Base-by-base conservation (phyloP, 164 flowering plant species). In the Amborella trichopoda region DNA sequence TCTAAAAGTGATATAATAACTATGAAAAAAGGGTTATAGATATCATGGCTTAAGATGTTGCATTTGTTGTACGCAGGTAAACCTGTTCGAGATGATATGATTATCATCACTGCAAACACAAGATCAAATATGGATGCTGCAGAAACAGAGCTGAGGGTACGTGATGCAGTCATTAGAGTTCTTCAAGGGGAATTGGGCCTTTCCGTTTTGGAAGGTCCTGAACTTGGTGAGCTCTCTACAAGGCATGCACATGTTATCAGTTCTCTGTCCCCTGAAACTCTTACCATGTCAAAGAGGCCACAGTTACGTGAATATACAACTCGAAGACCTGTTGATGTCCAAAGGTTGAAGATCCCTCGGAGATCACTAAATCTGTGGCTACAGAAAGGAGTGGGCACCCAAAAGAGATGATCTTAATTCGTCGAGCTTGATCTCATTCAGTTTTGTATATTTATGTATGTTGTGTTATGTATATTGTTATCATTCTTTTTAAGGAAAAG, bases 351-450 rank as follows among this genome's bases (percentile, higher is more conserved):
- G 56, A 72, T 89, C 26, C 67, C 78, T 12, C 77, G 44, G 66
- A 63, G 56, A 19, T 82, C 95, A 24, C 54, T 89, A 64, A 42
- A 62, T 44, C 50, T 54, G 6, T 85, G 97, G 95, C 49, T 89
- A 57, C 72, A 64, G 50, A 73, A 61, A 50, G 74, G 65, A 67
- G 32, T 34, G 19, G 46, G 52, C 25, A n/a, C 41, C 40, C n/a
- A n/a, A n/a, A n/a, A n/a, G n/a, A n/a, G n/a, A n/a, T n/a, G n/a
- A n/a, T n/a, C n/a, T n/a, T n/a, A n/a, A n/a, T n/a, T n/a, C n/a
- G n/a, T n/a, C n/a, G n/a, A n/a, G n/a, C n/a, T n/a, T n/a, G n/a
- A n/a, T n/a, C n/a, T n/a, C n/a, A n/a, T n/a, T n/a, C n/a, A n/a
- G n/a, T n/a, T n/a, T n/a, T n/a, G n/a, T n/a, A n/a, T n/a, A n/a